Base-by-base conservation (phyloP, 192 early-diverging fungal genomes). In the Backusella macrospora region DNA sequence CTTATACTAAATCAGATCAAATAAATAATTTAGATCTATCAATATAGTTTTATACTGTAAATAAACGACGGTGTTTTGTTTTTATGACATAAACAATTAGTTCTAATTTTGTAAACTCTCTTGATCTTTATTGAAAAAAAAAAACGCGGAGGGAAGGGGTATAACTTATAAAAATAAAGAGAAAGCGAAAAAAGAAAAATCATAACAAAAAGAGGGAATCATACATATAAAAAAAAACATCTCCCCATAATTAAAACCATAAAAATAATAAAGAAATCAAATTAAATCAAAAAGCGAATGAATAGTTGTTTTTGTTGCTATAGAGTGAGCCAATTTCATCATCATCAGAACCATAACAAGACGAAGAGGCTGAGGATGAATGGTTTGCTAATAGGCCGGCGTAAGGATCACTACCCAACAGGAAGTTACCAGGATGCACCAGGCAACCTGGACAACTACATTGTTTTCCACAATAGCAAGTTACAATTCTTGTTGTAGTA, bases 371-470 rank as follows among this genome's bases (percentile, higher is more conserved):
- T 23, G 70, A 71, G 7, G 70, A 71, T 18, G 40, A 43, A 26
- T 38, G 48, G 2, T 71, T 52, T 10, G 34, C 13, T 37, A 55
- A 40, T 34, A 71, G 37, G 15, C 74, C 68, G 18, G 68, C 62
- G 40, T 70, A 70, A 12, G 74, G 74, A 70, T 76, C 74, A 18
- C 29, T 48, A 3, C 55, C 45, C 43, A 69, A 65, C 62, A 26
- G 40, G 13, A 70, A 47, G 15, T 71, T 71, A 62, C 62, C 39
- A 1, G 74, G 44, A 39, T 76, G 74, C 44, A 76, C 74, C 43
- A 76, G 62, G 68, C 74, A 76, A 3, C 74, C 74, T 16, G 68
- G 49, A 29, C 74, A 76, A 6, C 38, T 48, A 64, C 74, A 76
- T 39, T 40, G 23, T 5, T 18, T 26, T 12, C 74, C 74, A 40